Base-by-base conservation (phyloP, 495 filamentous ascomycete genomes). In the Penicillium chermesinum region DNA sequence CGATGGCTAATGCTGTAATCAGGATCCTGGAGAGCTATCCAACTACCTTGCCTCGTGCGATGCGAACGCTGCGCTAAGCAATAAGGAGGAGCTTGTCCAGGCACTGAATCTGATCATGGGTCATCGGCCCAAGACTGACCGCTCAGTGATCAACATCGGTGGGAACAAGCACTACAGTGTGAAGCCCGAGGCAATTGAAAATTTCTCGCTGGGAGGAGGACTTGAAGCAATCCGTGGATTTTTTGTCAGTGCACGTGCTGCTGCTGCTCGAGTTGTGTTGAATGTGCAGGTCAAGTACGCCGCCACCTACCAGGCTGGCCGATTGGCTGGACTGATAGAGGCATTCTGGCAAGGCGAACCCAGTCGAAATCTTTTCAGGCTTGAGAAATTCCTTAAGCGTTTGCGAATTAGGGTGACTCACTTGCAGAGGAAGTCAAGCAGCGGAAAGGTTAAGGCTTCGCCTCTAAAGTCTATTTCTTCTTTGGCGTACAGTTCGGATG, bases 181-280 rank as follows among this genome's bases (percentile, higher is more conserved):
- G 9, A 38, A 52, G 6, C 38, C 45, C 12, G 50, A 27, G 3
- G 37, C 52, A 0, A 48, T 54, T 2, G 73, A 76, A 34, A 61
- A 47, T 6, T 61, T 49, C 20, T 52, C 58, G 25, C 62, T 76
- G 0, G 61, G 58, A 7, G 59, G 58, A 9, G 75, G 74, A 6
- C 62, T 81, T 0, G 60, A 75, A 1, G 74, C 77, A 2, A 62
- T 84, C 0, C 77, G 85, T 41, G 85, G 86, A 0, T 88, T 77
- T 53, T 86, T 85, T 49, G 71, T 82, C 43, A 87, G 83, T 62
- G 77, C 83, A 13, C 81, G 85, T 17, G 70, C 76, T 0, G 82
- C 80, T 7, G 87, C 85, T 2, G 76, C 78, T 2, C 75, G 84
- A 5, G 54, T 86, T 8, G 66, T 87, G 1, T 61, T 86, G 3